A percentile compares a stretch with the other conserved stretches of the same genome.
These are phyloP conservation scores for Massarina eburnea DNA, from an alignment of 2,329 filamentous ascomycete genomes.

Conservation along the genomic window DNA sequence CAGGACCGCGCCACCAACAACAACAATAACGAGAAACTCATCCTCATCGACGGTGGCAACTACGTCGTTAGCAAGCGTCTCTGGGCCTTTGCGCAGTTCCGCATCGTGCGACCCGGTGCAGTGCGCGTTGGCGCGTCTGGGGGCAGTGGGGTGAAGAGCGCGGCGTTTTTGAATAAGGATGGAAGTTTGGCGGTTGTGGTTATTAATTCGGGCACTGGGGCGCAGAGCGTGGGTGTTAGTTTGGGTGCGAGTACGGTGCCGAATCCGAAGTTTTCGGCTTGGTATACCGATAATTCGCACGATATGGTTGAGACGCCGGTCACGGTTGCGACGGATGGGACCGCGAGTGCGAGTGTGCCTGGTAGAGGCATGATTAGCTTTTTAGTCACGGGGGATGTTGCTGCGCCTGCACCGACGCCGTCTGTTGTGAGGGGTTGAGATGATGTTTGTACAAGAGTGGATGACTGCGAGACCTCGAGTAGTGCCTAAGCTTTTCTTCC, in stretches of 20 bases:
- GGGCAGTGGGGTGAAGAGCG: slow-evolving; percentile 32
- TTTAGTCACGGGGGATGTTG: slow-evolving; percentile 12
- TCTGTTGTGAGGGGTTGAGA: neutral
- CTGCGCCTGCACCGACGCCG: neutral
- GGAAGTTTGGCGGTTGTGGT: slow-evolving; percentile 32
- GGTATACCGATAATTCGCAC: slow-evolving; percentile 29
- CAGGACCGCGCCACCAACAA: slow-evolving; percentile 44
- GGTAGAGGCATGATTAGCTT: slow-evolving; percentile 32
- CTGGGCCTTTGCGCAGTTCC: slow-evolving; percentile 48
- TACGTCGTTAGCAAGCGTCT: slow-evolving; percentile 41
- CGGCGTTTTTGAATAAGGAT: slow-evolving; percentile 37
- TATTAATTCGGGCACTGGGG: slow-evolving; percentile 26
- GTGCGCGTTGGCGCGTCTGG: slow-evolving; percentile 38
- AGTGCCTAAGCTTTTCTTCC: no score
- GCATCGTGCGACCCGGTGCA: slow-evolving; percentile 45
- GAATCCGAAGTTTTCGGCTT: slow-evolving; percentile 17
- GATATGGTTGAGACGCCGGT: slow-evolving; percentile 20
- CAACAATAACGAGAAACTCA: slow-evolving; percentile 38
- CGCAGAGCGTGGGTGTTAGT: slow-evolving; percentile 17
- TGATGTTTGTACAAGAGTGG: no score
- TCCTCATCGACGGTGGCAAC: slow-evolving; percentile 38
- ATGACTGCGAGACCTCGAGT: no score
- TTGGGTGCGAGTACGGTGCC: slow-evolving; percentile 10
- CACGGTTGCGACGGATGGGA: slow-evolving; percentile 22
- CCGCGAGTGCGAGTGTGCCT: slow-evolving; percentile 24